Evolutionary conservation across 2,329 filamentous ascomycete species (phyloP).

Genomic region (Xylariaceae sp.): DNA sequence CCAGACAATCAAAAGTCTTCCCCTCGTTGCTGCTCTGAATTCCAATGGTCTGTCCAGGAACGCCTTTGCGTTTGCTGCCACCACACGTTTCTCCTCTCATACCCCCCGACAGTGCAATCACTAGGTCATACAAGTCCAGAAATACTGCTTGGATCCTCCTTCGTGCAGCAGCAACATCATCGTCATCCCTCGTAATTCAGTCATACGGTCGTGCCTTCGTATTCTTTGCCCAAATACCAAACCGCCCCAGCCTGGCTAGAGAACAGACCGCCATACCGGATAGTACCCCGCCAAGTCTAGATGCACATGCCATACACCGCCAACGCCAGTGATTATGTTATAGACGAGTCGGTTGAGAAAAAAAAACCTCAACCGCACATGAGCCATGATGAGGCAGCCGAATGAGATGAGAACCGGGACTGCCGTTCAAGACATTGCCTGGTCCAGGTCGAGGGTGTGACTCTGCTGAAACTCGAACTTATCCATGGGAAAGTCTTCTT

Average conservation of each 20-base stretch:
- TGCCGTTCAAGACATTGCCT: slow-evolving; percentile 12
- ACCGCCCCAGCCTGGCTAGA: neutral
- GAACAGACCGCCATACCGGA: slow-evolving; percentile 5
- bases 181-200: slow-evolving; percentile 34
- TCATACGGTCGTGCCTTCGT: slow-evolving; percentile 39
- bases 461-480: slow-evolving; percentile 59
- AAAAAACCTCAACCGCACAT: slow-evolving; percentile 10
- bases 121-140: slow-evolving; percentile 26
- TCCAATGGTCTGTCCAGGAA: neutral
- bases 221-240: slow-evolving; percentile 7
- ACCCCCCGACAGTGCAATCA: too few relatives aligned
- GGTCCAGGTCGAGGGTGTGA: slow-evolving; percentile 39
- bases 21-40: neutral
- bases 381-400: neutral
- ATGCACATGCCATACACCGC: slow-evolving; percentile 23
- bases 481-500: slow-evolving; percentile 68
- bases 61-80: neutral
- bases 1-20: neutral
- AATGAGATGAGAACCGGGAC: neutral
- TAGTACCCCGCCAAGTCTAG: slow-evolving; percentile 8
- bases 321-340: slow-evolving; percentile 28
- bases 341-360: slow-evolving; percentile 20
- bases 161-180: slow-evolving; percentile 16
- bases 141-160: slow-evolving; percentile 17
- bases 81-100: slow-evolving; percentile 1